Conservation (phyloP, 164 flowering plant genomes). For the Vitis rupestris region DNA sequence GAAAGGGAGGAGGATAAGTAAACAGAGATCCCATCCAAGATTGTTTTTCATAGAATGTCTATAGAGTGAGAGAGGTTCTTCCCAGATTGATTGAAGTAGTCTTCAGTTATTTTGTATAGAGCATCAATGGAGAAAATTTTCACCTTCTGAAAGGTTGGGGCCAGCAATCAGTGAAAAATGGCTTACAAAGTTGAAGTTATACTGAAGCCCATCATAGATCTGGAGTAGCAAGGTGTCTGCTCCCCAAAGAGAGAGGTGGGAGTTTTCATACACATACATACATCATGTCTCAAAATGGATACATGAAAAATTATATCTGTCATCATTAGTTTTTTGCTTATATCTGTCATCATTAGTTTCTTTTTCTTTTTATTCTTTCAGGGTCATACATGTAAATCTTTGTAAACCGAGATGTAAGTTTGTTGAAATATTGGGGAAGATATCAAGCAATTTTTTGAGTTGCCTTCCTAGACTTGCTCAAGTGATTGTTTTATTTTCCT, state of each 20-base stretch:
- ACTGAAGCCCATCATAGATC: too few relatives aligned
- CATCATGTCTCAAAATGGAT: too few relatives aligned
- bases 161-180: background rate
- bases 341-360: background rate
- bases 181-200: too few relatives aligned
- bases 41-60: background rate
- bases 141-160: background rate
- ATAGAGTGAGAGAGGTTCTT: background rate
- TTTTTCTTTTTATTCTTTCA: background rate
- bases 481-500: too few relatives aligned
- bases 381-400: slow-evolving; percentile 17
- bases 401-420: slow-evolving; percentile 6
- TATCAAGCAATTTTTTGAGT: background rate
- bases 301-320: too few relatives aligned
- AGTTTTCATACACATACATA: too few relatives aligned
- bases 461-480: too few relatives aligned
- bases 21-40: background rate
- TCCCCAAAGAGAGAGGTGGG: too few relatives aligned
- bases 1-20: background rate
- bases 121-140: background rate
- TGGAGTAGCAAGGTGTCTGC: too few relatives aligned
- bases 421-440: background rate
- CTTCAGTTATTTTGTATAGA: background rate
- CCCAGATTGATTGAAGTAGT: background rate
- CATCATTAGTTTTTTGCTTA: too few relatives aligned